Conservation (phyloP, 306 rosid species). For the Quercus bicolor region DNA sequence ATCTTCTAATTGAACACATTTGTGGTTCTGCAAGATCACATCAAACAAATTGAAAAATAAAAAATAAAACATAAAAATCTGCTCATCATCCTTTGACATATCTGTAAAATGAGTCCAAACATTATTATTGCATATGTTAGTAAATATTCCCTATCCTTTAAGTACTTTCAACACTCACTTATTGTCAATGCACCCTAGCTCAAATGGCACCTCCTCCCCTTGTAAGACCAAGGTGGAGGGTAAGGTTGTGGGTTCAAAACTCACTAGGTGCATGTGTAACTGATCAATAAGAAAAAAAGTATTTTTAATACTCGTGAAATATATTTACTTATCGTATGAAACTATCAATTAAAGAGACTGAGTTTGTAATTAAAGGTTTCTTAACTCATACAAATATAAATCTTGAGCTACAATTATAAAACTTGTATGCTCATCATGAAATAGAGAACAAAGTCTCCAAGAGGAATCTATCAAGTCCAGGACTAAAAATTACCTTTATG, state of each 20-base stretch:
- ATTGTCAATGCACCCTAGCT: no score
- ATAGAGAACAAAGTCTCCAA: not conserved
- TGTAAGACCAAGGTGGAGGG: no score
- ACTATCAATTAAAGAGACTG: not conserved
- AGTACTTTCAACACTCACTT: not conserved
- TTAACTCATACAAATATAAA: not conserved
- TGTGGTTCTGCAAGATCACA: conserved; percentile 61
- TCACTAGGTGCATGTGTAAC: no score
- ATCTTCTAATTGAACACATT: conserved; percentile 93
- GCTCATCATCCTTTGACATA: not conserved
- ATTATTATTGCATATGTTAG: not conserved
- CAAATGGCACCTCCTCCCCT: no score
- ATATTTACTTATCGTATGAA: not conserved
- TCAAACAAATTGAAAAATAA: not conserved
- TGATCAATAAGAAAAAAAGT: no score
- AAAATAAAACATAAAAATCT: not conserved
- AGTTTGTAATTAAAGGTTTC: not conserved
- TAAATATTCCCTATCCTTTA: not conserved
- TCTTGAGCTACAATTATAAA: no score
- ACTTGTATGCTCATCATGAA: not conserved
- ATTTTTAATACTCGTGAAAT: not conserved
- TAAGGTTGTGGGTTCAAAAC: no score
- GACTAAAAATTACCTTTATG: conserved; percentile 55
- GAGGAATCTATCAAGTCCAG: conserved; percentile 7
- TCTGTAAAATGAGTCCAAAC: not conserved